Percentiles rank a stretch among this genome's conserved stretches.
Conservation (phyloP, 805 yeast genomes). For the Schwanniomyces polymorphus region DNA sequence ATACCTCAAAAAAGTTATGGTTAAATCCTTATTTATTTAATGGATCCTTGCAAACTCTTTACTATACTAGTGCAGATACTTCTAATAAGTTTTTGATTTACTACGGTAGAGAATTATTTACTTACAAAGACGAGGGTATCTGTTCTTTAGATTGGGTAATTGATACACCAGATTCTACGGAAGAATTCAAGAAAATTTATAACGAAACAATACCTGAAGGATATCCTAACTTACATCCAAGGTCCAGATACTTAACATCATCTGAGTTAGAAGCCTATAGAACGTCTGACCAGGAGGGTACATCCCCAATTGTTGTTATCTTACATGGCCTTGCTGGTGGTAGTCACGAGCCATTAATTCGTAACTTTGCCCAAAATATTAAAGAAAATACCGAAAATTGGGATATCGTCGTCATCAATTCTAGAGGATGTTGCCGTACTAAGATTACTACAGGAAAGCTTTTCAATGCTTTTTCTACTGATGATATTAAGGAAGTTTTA, state of each 20-base stretch:
- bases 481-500: constrained; percentile 62
- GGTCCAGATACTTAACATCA: constrained; percentile 53
- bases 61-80: constrained; percentile 56
- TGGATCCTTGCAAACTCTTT: constrained; percentile 78
- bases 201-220: constrained; percentile 31
- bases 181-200: constrained; percentile 22
- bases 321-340: constrained; percentile 86
- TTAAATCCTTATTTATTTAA: constrained; percentile 64
- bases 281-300: constrained; percentile 15
- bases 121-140: constrained; percentile 65
- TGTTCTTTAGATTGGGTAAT: constrained; percentile 76
- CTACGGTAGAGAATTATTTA: constrained; percentile 71
- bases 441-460: constrained; percentile 66
- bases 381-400: constrained; percentile 38
- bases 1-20: constrained; percentile 39
- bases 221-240: constrained; percentile 43
- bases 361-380: constrained; percentile 52
- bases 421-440: constrained; percentile 77
- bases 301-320: constrained; percentile 60
- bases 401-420: constrained; percentile 68
- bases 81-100: constrained; percentile 54
- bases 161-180: constrained; percentile 26
- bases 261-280: constrained; percentile 39
- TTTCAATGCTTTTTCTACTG: constrained; percentile 71
- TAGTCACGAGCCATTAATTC: constrained; percentile 74